These are phyloP conservation scores for Xanthoceras sorbifolium DNA, from an alignment of 345 rosid genomes.

Conservation along the genomic window DNA sequence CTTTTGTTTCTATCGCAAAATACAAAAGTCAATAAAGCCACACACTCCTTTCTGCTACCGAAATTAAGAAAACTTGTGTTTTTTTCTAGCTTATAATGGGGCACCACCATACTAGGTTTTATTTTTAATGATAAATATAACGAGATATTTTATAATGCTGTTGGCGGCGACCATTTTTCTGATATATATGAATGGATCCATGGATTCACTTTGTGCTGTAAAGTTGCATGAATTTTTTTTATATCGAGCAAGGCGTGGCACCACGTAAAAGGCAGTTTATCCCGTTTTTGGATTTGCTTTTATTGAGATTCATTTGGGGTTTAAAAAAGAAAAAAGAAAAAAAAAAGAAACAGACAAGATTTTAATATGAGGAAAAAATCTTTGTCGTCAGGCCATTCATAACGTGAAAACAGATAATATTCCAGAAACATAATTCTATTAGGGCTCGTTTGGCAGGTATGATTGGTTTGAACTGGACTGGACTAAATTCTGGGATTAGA, in stretches of 20 bases:
- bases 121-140: constrained; percentile 5
- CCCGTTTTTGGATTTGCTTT: neutral
- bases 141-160: constrained; percentile 5
- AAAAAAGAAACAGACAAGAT: neutral
- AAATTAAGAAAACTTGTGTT: neutral
- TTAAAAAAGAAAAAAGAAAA: neutral
- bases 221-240: neutral
- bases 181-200: constrained; percentile 4
- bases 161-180: constrained; percentile 18
- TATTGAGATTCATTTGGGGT: constrained; percentile 5
- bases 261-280: constrained; percentile 17
- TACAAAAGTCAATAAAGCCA: neutral
- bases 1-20: constrained; percentile 2
- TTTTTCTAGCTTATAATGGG: neutral
- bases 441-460: too few relatives aligned
- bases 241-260: constrained; percentile 1
- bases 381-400: neutral
- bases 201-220: constrained; percentile 4
- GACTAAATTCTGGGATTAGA: too few relatives aligned
- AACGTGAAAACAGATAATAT: neutral
- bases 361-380: neutral
- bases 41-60: neutral
- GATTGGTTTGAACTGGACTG: too few relatives aligned
- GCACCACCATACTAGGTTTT: constrained; percentile 9
- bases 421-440: too few relatives aligned